Conservation (phyloP, 139 green algal genomes). For the Micractinium sp. region DNA sequence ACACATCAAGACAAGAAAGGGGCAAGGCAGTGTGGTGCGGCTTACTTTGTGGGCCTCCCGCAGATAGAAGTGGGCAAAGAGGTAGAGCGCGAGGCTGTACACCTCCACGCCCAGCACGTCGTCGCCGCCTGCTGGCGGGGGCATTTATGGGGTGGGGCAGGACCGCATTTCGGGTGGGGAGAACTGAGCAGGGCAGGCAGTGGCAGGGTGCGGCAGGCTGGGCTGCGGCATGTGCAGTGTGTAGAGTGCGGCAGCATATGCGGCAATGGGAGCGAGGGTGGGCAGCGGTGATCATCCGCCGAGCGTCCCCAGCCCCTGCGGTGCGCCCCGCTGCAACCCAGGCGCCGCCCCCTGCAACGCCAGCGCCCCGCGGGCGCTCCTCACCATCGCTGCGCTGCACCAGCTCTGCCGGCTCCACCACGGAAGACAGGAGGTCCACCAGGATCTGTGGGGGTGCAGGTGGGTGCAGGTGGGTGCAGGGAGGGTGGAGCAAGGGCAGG, state of each 20-base stretch:
- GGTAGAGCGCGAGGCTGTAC: constrained; percentile 74
- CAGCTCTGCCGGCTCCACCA: constrained; percentile 33
- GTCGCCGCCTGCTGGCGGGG: constrained; percentile 3
- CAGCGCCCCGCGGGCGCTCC: background rate
- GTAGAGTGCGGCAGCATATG: background rate
- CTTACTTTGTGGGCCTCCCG: constrained; percentile 56
- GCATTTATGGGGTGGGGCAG: no score
- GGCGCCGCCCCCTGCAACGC: no score
- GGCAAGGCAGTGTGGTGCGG: no score
- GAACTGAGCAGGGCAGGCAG: background rate
- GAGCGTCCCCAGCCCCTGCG: no score
- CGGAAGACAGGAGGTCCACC: constrained; percentile 33
- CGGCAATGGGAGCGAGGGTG: background rate
- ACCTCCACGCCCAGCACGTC: constrained; percentile 47
- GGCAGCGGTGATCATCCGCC: no score
- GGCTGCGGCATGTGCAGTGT: no score
- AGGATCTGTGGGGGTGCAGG: constrained; percentile 10
- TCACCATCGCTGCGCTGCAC: constrained; percentile 33
- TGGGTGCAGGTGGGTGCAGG: background rate
- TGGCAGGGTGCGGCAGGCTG: background rate
- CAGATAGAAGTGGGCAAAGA: constrained; percentile 76
- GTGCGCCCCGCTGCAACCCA: no score
- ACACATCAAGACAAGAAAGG: no score
- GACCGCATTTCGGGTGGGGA: no score
- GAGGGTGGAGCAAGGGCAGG: background rate